Evolutionary conservation across 345 rosid species (phyloP).

Genomic region (Populus tremula): DNA sequence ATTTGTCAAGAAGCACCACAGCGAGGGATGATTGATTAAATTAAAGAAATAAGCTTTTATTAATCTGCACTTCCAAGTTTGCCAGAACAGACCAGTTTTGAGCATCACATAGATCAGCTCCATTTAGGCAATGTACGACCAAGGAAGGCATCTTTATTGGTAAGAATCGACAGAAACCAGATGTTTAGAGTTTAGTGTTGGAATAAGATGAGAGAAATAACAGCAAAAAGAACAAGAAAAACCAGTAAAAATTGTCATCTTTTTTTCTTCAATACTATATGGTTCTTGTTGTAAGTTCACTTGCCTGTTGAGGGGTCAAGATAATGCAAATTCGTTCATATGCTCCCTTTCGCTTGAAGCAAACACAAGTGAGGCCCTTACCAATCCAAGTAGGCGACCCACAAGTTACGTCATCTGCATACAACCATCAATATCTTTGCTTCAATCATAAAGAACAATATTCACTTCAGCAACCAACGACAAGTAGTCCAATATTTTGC

Average conservation of each 20-base stretch:
- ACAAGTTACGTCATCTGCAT: conserved; percentile 57
- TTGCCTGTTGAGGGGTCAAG: conserved; percentile 84
- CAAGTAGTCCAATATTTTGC: background rate
- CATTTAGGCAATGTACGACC: background rate
- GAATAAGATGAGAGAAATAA: background rate
- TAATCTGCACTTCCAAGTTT: background rate
- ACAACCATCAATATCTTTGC: conserved; percentile 1
- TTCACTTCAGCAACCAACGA: background rate
- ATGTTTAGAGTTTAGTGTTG: background rate
- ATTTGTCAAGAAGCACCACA: background rate
- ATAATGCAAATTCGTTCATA: conserved; percentile 64
- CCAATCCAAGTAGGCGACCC: conserved; percentile 75
- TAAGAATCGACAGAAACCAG: background rate
- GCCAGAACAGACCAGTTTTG: background rate
- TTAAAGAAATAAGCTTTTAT: background rate
- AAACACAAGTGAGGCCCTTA: conserved; percentile 85
- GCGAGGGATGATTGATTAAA: background rate
- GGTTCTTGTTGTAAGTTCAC: conserved; percentile 8
- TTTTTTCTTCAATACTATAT: background rate
- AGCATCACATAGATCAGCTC: background rate
- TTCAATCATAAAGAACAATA: background rate
- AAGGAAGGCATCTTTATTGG: background rate
- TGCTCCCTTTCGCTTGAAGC: conserved; percentile 76
- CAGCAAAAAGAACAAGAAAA: background rate
- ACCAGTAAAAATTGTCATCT: background rate